These are phyloP conservation scores for Aspergillus melleus DNA, from an alignment of 2,329 filamentous ascomycete genomes.

Conservation along the genomic window DNA sequence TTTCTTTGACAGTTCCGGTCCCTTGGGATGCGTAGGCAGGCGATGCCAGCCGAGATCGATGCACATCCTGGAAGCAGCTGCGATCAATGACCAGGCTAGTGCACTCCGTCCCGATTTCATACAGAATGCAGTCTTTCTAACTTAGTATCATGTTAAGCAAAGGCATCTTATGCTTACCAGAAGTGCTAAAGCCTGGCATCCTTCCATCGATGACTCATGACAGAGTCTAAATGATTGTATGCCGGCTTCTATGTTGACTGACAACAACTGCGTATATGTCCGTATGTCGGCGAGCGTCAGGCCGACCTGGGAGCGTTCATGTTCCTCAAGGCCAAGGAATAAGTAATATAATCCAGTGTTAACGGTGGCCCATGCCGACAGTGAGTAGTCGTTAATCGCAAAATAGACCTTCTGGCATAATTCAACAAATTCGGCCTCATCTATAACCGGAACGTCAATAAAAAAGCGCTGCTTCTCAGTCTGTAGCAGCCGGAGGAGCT, in stretches of 20 bases:
- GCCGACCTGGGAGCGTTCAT: neutral
- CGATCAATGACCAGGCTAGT: neutral
- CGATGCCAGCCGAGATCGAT: neutral
- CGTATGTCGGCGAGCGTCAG: neutral
- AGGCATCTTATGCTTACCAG: neutral
- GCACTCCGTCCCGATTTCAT: neutral
- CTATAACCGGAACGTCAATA: neutral
- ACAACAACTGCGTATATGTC: neutral
- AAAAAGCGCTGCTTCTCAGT: neutral
- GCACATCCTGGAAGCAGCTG: neutral
- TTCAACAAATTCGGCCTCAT: neutral
- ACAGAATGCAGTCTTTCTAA: neutral
- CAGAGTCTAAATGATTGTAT: neutral
- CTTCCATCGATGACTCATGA: neutral
- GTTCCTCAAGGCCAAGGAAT: neutral
- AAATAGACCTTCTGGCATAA: neutral
- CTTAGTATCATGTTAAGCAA: neutral
- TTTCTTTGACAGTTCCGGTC: neutral
- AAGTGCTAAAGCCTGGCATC: neutral
- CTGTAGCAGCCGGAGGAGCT: neutral
- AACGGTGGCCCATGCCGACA: neutral
- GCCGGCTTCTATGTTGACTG: neutral
- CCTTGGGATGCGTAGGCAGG: neutral
- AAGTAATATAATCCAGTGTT: neutral
- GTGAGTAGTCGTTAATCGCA: neutral